Evolutionary conservation across 805 yeast species (phyloP), one percentile per base, ranked within the genome.

Genomic region (Clavispora asparagi): DNA sequence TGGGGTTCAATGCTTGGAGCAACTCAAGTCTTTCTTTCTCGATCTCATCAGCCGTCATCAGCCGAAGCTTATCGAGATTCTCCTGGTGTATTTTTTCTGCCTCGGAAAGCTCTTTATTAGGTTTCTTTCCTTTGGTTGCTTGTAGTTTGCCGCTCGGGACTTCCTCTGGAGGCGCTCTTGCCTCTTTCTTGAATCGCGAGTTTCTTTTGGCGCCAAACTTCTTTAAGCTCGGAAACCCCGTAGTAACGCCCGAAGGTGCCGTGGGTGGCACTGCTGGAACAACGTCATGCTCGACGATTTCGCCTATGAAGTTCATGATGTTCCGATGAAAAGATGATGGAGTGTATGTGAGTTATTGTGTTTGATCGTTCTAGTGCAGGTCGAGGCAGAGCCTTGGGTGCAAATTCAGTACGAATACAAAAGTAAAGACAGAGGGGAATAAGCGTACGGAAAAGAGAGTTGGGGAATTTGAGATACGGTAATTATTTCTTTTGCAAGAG

Each of bases 71-170:
- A 33, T 81, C 78, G 50, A 86, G 62, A 62, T 89, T 91, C 58
- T 90, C 96, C 46, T 77, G 61, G 60, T 88, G 92, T 19, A 90
- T 87, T 58, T 79, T 76, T 52, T 85, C 91, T 0, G 85, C 79
- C 54, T 87, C 95, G 0, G 83, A 66, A 41, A 77, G 49, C 13
- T 63, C 65, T 25, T 36, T 41, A 36, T 31, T 46, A 32, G 36
- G 31, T 40, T 35, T 31, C 17, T 31, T 25, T 30, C 27, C 27
- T 7, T 16, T 7, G 2, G 29, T 23, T 37, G 30, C 33, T 9
- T 10, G 37, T 4, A 17, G 25, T 16, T 33, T 16, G 37, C 25
- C 37, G 13, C 37, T 33, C 5, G 37, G 23, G 31, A 10, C 7
- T 12, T 39, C 26, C 39, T 26, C 19, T 26, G 26, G 17, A 12